These are phyloP conservation scores for Fraxinus excelsior DNA, from an alignment of 257 asterid species.

Conservation along the genomic window DNA sequence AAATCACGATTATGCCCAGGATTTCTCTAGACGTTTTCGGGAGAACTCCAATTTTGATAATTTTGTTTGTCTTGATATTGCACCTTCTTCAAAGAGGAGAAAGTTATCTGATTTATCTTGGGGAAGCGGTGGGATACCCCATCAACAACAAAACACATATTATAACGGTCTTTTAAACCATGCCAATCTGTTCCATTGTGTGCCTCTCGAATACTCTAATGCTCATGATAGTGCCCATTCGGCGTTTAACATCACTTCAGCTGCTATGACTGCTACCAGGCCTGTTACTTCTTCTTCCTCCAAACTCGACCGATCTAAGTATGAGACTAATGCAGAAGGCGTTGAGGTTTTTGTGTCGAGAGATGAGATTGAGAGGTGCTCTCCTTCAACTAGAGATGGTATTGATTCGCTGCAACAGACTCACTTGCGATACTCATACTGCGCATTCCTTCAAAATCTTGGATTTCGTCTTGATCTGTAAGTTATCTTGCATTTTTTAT, in stretches of 20 bases:
- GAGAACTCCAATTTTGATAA: slow-evolving; percentile 38
- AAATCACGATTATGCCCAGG: slow-evolving; percentile 34
- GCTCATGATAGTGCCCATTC: slow-evolving; percentile 29
- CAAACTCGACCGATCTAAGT: slow-evolving; percentile 66
- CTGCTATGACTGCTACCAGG: slow-evolving; percentile 34
- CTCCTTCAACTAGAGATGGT: slow-evolving; percentile 96
- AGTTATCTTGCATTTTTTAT: slow-evolving; percentile 34
- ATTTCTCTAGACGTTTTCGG: slow-evolving; percentile 32
- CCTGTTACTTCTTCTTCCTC: slow-evolving; percentile 44
- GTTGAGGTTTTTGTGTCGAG: slow-evolving; percentile 69
- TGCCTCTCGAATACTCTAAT: slow-evolving; percentile 33
- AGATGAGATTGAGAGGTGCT: slow-evolving; percentile 85
- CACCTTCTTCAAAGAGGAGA: slow-evolving; percentile 69
- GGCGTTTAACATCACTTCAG: slow-evolving; percentile 25
- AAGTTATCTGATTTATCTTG: slow-evolving; percentile 53
- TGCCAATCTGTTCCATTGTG: slow-evolving; percentile 26
- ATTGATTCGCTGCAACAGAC: slow-evolving; percentile 79
- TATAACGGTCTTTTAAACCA: slow-evolving; percentile 24
- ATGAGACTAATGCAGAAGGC: slow-evolving; percentile 54
- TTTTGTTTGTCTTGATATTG: slow-evolving; percentile 40
- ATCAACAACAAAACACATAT: slow-evolving; percentile 38
- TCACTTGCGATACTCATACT: slow-evolving; percentile 83
- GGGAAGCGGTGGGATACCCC: slow-evolving; percentile 47
- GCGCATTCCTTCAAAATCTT: slow-evolving; percentile 88
- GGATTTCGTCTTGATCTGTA: slow-evolving; percentile 87